A percentile compares a stretch with the other conserved stretches of the same genome.
phyloP scores from a whole-genome alignment of 306 rosid species.

The Carpinus fangiana region DNA sequence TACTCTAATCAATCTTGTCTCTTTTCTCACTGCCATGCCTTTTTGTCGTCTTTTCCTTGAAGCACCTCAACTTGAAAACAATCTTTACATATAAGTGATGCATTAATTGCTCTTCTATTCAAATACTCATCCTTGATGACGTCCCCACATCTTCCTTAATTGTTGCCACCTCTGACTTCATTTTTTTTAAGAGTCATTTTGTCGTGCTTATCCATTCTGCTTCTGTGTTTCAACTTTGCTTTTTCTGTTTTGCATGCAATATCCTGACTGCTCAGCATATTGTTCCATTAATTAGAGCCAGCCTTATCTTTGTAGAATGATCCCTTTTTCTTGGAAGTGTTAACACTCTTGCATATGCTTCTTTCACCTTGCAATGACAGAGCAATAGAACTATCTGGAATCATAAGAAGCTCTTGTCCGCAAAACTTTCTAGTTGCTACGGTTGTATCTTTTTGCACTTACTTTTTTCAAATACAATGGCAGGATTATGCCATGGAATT shows the following conservation, averaged over 20 bases:
- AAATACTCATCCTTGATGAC: neutral
- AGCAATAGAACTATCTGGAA: neutral
- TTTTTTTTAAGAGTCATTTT: neutral
- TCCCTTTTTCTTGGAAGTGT: neutral
- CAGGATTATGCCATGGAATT: conserved; percentile 99
- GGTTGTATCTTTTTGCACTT: conserved; percentile 8
- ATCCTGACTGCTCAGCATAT: neutral
- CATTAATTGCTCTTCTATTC: neutral
- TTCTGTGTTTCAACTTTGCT: neutral
- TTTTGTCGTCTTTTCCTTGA: neutral
- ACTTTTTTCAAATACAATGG: conserved; percentile 25
- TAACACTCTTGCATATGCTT: neutral
- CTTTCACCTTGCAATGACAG: neutral
- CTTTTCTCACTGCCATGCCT: neutral
- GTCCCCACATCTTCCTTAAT: neutral
- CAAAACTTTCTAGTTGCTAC: conserved; percentile 5
- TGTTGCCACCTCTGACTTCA: neutral
- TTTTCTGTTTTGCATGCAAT: neutral
- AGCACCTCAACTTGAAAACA: neutral
- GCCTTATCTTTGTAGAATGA: neutral
- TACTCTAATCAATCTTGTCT: neutral
- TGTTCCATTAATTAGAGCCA: neutral
- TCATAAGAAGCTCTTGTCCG: neutral
- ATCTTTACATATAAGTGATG: neutral
- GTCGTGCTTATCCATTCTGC: neutral